Conservation (phyloP, 2,329 filamentous ascomycete genomes). For the Botryotinia narcissicola region DNA sequence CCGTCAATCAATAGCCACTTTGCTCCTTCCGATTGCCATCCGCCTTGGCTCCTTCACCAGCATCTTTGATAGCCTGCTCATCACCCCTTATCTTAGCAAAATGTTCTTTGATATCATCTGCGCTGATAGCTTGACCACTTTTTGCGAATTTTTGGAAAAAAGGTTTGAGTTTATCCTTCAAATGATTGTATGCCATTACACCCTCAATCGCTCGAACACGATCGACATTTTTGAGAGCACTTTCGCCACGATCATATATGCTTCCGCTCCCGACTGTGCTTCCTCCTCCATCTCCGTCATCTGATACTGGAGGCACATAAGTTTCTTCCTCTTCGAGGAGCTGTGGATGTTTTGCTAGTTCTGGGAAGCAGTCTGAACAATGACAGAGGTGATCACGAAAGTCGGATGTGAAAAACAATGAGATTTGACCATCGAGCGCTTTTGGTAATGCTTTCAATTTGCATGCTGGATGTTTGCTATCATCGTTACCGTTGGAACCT, state of each 20-base stretch:
- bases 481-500: background rate
- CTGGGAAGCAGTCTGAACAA: constrained; percentile 76
- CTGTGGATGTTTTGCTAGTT: constrained; percentile 68
- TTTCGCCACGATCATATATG: constrained; percentile 87
- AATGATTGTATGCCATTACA: constrained; percentile 95
- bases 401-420: constrained; percentile 74
- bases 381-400: constrained; percentile 83
- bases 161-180: constrained; percentile 92
- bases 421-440: constrained; percentile 60
- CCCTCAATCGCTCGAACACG: constrained; percentile 92
- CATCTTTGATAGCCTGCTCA: constrained; percentile 50
- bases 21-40: constrained; percentile 45
- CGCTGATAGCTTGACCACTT: constrained; percentile 80
- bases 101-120: constrained; percentile 94
- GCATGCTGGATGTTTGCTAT: constrained; percentile 43
- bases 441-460: constrained; percentile 60
- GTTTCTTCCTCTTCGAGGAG: constrained; percentile 91
- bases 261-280: constrained; percentile 72
- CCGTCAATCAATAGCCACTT: constrained; percentile 41
- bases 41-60: constrained; percentile 35
- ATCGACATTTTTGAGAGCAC: constrained; percentile 86
- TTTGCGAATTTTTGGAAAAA: constrained; percentile 95
- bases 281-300: constrained; percentile 53
- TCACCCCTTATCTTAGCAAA: constrained; percentile 94
- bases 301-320: constrained; percentile 87